A percentile compares a stretch with the other conserved stretches of the same genome.
These are phyloP conservation scores for Plantago ovata DNA, from an alignment of 257 asterid genomes.

Conservation along the genomic window DNA sequence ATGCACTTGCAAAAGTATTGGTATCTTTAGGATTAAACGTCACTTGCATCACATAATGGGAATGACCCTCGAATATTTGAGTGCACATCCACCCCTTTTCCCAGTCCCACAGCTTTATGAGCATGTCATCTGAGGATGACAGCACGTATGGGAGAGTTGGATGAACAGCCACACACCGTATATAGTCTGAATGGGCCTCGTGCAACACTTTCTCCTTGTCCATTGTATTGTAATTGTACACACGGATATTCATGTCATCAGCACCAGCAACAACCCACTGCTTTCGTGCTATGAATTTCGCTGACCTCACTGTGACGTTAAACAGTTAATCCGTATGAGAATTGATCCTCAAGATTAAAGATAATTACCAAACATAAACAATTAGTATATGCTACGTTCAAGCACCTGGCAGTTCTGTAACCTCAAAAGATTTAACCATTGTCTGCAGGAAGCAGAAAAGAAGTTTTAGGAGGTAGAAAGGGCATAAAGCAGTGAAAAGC, in stretches of 20 bases:
- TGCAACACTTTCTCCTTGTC: conserved; percentile 95
- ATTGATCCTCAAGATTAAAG: conserved; percentile 13
- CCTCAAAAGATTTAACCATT: conserved; percentile 91
- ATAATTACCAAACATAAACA: conserved; percentile 17
- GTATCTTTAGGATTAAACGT: conserved; percentile 98
- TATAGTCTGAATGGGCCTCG: conserved; percentile 97
- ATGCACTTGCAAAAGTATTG: conserved; percentile 98
- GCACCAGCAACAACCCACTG: conserved; percentile 99
- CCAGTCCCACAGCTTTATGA: conserved; percentile 99
- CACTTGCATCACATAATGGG: conserved; percentile 99
- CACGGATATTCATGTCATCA: conserved; percentile 96
- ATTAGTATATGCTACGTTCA: conserved; percentile 15
- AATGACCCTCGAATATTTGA: conserved; percentile 98
- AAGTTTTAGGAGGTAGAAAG: conserved; percentile 20
- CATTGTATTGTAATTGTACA: conserved; percentile 95
- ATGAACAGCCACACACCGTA: conserved; percentile 97
- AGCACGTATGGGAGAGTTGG: conserved; percentile 91
- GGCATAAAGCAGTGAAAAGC: conserved; percentile 9
- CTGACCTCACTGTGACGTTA: conserved; percentile 80
- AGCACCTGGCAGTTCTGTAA: conserved; percentile 92
- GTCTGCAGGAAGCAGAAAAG: conserved; percentile 52
- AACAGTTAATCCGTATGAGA: conserved; percentile 21
- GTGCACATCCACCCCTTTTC: conserved; percentile 98
- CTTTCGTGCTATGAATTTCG: conserved; percentile 87
- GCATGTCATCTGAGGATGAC: conserved; percentile 99